Conservation (phyloP, 768 basidiomycete genomes). For the Mycena leptocephala region DNA sequence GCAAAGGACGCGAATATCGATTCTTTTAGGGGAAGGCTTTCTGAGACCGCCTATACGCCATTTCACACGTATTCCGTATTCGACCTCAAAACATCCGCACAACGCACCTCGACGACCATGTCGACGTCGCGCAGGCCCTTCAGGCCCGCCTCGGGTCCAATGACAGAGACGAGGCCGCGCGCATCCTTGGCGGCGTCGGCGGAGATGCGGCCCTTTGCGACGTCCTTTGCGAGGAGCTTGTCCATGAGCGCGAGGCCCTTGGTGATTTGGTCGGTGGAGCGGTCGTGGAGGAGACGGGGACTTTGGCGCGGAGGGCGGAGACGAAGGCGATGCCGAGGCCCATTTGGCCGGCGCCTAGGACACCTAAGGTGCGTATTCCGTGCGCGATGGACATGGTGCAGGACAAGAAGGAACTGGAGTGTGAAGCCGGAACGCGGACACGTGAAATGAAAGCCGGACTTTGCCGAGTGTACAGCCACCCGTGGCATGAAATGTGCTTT, state of each 20-base stretch:
- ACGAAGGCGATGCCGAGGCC: conserved; percentile 95
- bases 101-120: conserved; percentile 89
- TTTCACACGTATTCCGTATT: not conserved
- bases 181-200: conserved; percentile 83
- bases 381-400: conserved; percentile 73
- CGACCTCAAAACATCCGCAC: not conserved
- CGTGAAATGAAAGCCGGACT: not conserved
- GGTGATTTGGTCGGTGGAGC: conserved; percentile 79
- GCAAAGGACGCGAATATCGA: conserved; percentile 82
- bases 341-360: conserved; percentile 91
- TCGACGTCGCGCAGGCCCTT: conserved; percentile 84
- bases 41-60: conserved; percentile 84
- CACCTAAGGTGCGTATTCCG: conserved; percentile 82
- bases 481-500: too few species aligned
- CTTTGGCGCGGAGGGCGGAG: conserved; percentile 86
- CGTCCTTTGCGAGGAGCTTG: conserved; percentile 91
- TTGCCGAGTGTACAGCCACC: too few species aligned
- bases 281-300: conserved; percentile 92
- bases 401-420: not conserved
- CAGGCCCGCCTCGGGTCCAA: conserved; percentile 64
- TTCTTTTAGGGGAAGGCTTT: conserved; percentile 85
- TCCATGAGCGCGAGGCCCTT: conserved; percentile 85
- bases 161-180: conserved; percentile 73
- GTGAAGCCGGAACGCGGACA: too few species aligned
- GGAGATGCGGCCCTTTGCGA: conserved; percentile 84